Base-by-base conservation (phyloP, 192 early-diverging fungal species). In the Rhizophagus sp. region DNA sequence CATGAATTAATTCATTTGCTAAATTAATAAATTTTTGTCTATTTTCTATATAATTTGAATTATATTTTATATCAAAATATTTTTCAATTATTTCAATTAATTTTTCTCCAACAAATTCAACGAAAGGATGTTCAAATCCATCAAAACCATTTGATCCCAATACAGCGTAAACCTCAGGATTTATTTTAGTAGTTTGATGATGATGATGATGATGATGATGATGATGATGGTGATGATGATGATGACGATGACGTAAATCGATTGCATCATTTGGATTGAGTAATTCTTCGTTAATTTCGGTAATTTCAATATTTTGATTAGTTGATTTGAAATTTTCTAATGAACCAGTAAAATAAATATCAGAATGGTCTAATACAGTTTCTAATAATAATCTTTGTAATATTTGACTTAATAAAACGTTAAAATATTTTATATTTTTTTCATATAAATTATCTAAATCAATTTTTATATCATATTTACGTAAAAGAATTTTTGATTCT, bases 41-140 rank as follows among this genome's bases (percentile, higher is more conserved):
- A 10, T 71, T 71, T 41, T 49, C 41, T 5, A 71, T 49, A n/a
- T 25, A 30, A 30, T 30, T 30, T 1, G 30, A 30, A 30, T 30
- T 1, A 30, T 30, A 1, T 30, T 30, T 30, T 30, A 30, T 30
- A 30, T 30, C 24, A 47, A 36, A 71, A 49, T 71, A 71, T 47
- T 25, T 41, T 33, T 71, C 24, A 36, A 71, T 47, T n/a, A 47
- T 71, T 11, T 41, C 24, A 25, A 71, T 11, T 7, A 71, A 33
- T 47, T 71, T 71, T 71, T 71, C 69, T 17, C 22, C 17, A 24
- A 71, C 69, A 49, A 71, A 71, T 47, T 71, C 69, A 0, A 71
- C 47, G 24, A 71, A 71, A 25, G 69, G 69, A 71, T 71, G 69
- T 44, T 71, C 41, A 71, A 71, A 71, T 47, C 69, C 69, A 71